Evolutionary conservation across 2,329 filamentous ascomycete species (phyloP), one percentile per base, ranked within the genome.

Genomic region (Aspergillus pseudotamarii): DNA sequence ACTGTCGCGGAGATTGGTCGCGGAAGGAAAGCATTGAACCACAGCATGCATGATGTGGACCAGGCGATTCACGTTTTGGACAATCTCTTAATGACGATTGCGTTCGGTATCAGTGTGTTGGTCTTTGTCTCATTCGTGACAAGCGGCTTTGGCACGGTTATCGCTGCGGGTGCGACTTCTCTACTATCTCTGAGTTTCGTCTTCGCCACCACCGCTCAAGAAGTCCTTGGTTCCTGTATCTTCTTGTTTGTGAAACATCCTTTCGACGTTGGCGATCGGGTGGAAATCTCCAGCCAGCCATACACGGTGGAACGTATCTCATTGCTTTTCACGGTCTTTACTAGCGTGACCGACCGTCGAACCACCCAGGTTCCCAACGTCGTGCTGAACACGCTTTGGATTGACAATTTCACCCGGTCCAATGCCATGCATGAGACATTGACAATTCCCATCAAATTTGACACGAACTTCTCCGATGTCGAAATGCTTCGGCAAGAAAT

Each of bases 191-290:
- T 98, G n/a, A 97, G 94, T 4, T 99, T 99, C 81, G 91, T 97
- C 70, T 98, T 99, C 77, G 90, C 94, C 28, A 90, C 91, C 61
- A 97, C 94, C 1, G 90, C 91, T 4, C 94, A 97, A 79, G 95
- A 99, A 78, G 91, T 99, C 67, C 87, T 99, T n/a, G 94, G 94
- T 73, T 97, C 94, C 43, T 98, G 94, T 82, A 97, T 99, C 73
- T 99, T 99, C 83, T 83, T 99, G 1, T 99, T 99, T 73, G 93
- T 98, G 82, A 99, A 99, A 83, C 95, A 99, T 76, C 94, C 95
- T 0, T 98, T 91, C 76, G 95, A 99, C 75, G 93, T 98, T 26
- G 94, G 94, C 65, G 95, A 99, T 76, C 90, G 95, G 30, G 92
- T 98, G 50, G 93, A 97, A 71, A 91, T 98, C 67, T 81, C 76